Conservation (phyloP, 176 grass and related monocot species). For the Raddia distichophylla region DNA sequence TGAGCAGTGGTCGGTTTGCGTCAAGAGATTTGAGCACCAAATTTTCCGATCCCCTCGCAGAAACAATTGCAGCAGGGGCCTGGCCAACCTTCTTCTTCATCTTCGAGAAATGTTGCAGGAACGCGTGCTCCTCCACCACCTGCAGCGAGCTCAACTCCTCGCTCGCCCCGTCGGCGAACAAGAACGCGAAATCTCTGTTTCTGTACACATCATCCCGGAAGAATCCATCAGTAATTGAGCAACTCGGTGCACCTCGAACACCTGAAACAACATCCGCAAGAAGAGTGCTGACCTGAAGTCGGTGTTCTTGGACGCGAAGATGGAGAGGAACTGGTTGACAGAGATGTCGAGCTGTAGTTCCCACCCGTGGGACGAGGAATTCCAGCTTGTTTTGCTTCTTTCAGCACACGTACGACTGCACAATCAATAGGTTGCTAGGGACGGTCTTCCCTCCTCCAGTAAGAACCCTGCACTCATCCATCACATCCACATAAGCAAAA, state of each 20-base stretch:
- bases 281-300: slow-evolving; percentile 58
- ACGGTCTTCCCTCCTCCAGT: slow-evolving; percentile 84
- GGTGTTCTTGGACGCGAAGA: slow-evolving; percentile 68
- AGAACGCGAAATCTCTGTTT: slow-evolving; percentile 85
- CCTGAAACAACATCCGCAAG: neutral
- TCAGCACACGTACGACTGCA: slow-evolving; percentile 76
- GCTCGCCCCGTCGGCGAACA: slow-evolving; percentile 65
- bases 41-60: slow-evolving; percentile 43
- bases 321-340: slow-evolving; percentile 88
- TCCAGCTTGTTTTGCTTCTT: slow-evolving; percentile 84
- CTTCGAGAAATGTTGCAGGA: slow-evolving; percentile 82
- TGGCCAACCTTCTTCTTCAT: slow-evolving; percentile 76
- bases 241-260: too few relatives aligned
- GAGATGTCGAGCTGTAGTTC: slow-evolving; percentile 92
- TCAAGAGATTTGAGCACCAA: slow-evolving; percentile 78
- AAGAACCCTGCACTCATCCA: neutral
- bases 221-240: neutral
- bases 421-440: slow-evolving; percentile 79
- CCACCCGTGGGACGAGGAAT: slow-evolving; percentile 94
- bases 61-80: slow-evolving; percentile 84
- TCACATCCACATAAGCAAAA: neutral
- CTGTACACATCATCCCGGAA: slow-evolving; percentile 35
- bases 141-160: slow-evolving; percentile 83
- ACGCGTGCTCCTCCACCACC: slow-evolving; percentile 69
- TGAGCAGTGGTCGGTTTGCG: slow-evolving; percentile 57